Percentiles rank a stretch among this genome's conserved stretches.
These are phyloP conservation scores for Blumeriella jaapii DNA, from an alignment of 2,329 filamentous ascomycete genomes.

Conservation along the genomic window DNA sequence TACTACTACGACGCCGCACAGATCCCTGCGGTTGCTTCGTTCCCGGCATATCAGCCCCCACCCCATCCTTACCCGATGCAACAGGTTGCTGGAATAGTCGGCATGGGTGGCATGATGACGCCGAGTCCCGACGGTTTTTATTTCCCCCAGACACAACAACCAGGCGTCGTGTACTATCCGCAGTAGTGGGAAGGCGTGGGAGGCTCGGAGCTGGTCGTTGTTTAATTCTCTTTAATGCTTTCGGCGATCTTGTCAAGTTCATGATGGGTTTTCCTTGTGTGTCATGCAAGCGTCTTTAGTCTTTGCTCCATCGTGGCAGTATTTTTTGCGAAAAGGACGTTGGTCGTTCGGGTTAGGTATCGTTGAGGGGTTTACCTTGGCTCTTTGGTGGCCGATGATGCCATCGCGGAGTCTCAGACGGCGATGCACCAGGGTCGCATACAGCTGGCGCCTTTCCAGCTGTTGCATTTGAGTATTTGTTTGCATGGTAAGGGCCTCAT, in stretches of 20 bases:
- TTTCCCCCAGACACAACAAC: constrained; percentile 42
- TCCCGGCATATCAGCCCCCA: constrained; percentile 36
- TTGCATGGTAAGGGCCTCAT: constrained; percentile 19
- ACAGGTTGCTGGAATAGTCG: constrained; percentile 42
- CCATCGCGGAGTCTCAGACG: too few species aligned
- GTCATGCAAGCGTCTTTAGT: constrained; percentile 18
- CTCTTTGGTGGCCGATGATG: constrained; percentile 6
- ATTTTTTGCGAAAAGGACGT: constrained; percentile 16
- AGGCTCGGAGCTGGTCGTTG: constrained; percentile 5
- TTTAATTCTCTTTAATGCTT: constrained; percentile 24
- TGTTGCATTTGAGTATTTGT: constrained; percentile 15
- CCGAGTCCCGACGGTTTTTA: constrained; percentile 60
- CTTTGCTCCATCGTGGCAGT: constrained; percentile 14
- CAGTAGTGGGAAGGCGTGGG: constrained; percentile 33
- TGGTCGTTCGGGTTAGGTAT: constrained; percentile 15
- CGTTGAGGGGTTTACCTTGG: constrained; percentile 8
- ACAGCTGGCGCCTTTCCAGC: constrained; percentile 19
- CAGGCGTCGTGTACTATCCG: constrained; percentile 48
- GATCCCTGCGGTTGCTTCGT: constrained; percentile 35
- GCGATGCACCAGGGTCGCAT: constrained; percentile 8
- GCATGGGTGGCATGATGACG: constrained; percentile 74
- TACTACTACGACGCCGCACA: constrained; percentile 86
- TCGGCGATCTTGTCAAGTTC: constrained; percentile 21
- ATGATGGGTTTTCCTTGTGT: constrained; percentile 21
- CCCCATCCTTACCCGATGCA: constrained; percentile 43